Conservation (phyloP, 495 filamentous ascomycete genomes). For the Chaetomium tenue region DNA sequence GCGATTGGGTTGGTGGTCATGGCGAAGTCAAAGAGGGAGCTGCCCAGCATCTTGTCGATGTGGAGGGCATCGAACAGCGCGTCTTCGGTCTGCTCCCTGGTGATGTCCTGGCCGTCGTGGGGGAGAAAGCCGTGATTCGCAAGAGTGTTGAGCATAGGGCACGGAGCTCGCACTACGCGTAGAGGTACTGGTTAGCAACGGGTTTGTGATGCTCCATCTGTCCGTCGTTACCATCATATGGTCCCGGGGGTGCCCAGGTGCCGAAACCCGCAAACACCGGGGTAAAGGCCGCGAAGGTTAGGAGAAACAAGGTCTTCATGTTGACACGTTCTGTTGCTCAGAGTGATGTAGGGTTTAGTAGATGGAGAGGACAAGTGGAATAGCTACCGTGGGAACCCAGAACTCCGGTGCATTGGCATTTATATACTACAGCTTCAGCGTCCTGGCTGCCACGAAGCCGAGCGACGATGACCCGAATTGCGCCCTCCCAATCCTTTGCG, state of each 20-base stretch:
- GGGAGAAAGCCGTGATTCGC: constrained; percentile 43
- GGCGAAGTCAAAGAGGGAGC: constrained; percentile 44
- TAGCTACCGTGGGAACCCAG: too few relatives aligned
- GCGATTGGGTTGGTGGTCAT: constrained; percentile 47
- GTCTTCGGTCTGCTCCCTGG: constrained; percentile 32
- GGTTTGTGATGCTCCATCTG: not conserved
- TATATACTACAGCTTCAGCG: too few relatives aligned
- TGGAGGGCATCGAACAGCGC: constrained; percentile 47
- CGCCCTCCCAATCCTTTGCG: too few relatives aligned
- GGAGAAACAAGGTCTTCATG: not conserved
- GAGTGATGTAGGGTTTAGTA: too few relatives aligned
- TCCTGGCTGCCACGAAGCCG: too few relatives aligned
- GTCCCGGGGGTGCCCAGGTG: constrained; percentile 10
- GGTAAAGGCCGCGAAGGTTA: not conserved
- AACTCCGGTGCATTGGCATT: too few relatives aligned
- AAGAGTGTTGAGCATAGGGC: constrained; percentile 44
- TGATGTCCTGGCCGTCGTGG: constrained; percentile 42
- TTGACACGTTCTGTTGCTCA: too few relatives aligned
- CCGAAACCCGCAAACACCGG: constrained; percentile 10
- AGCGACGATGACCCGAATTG: too few relatives aligned
- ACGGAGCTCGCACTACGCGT: constrained; percentile 33
- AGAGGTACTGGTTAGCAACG: not conserved
- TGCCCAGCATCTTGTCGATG: constrained; percentile 37
- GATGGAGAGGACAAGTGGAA: too few relatives aligned
- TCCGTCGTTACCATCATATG: constrained; percentile 9